These are phyloP conservation scores for Bacidia gigantensis DNA, from an alignment of 495 filamentous ascomycete species.

Conservation along the genomic window DNA sequence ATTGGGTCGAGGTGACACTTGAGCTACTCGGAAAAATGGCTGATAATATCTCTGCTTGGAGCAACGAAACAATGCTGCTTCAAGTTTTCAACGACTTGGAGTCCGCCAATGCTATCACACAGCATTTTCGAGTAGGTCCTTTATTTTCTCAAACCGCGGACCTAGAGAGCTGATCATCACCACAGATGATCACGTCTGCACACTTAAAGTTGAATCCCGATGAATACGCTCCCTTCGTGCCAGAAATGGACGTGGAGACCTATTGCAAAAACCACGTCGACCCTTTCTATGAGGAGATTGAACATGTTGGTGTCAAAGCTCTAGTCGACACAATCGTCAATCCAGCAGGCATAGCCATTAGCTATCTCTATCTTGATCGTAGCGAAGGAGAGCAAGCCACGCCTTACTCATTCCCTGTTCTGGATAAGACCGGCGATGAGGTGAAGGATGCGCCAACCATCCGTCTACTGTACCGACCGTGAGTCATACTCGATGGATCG, in stretches of 20 bases:
- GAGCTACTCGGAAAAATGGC: conserved; percentile 41
- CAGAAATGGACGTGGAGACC: conserved; percentile 43
- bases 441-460: conserved; percentile 36
- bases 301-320: conserved; percentile 67
- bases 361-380: conserved; percentile 84
- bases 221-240: conserved; percentile 57
- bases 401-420: conserved; percentile 28
- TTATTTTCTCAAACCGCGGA: too few species aligned
- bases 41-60: conserved; percentile 27
- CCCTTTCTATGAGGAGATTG: conserved; percentile 67
- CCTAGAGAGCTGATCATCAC: conserved; percentile 1
- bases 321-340: conserved; percentile 70
- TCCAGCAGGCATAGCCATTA: conserved; percentile 63
- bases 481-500: conserved; percentile 25
- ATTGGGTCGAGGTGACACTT: conserved; percentile 66
- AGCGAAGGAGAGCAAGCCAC: conserved; percentile 66
- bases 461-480: conserved; percentile 60
- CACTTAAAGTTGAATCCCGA: conserved; percentile 67
- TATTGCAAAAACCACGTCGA: conserved; percentile 64
- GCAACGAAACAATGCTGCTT: conserved; percentile 45
- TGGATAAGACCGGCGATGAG: conserved; percentile 29
- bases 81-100: conserved; percentile 63
- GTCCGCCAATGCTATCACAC: conserved; percentile 57
- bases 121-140: conserved; percentile 47
- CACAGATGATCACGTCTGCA: conserved; percentile 68